These are phyloP conservation scores for Pneumocystis murina DNA, from an alignment of 1,139 yeast genomes.

Conservation along the genomic window DNA sequence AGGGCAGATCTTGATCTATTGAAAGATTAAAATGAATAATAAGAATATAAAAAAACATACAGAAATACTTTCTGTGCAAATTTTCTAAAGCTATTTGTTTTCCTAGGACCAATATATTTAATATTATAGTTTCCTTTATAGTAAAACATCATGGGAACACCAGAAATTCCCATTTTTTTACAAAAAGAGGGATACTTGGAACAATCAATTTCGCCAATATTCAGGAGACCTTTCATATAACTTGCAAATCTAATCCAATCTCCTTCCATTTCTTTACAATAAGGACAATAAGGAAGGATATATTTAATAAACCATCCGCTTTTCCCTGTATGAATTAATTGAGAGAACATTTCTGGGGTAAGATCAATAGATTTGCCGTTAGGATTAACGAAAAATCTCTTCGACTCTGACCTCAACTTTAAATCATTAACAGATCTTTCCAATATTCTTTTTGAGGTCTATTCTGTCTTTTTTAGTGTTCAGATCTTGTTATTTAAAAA, in stretches of 20 bases:
- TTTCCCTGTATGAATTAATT: slow-evolving; percentile 14
- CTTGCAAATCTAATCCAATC: slow-evolving; percentile 27
- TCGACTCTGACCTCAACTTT: too few species aligned
- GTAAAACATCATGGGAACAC: slow-evolving; percentile 23
- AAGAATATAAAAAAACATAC: background rate
- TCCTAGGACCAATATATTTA: slow-evolving; percentile 24
- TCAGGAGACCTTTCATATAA: slow-evolving; percentile 21
- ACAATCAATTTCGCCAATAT: slow-evolving; percentile 31
- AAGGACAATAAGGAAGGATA: slow-evolving; percentile 28
- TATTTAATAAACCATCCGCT: slow-evolving; percentile 31
- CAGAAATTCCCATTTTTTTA: slow-evolving; percentile 20
- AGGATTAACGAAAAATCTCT: slow-evolving; percentile 12
- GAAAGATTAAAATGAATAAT: background rate
- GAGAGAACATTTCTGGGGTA: slow-evolving; percentile 14
- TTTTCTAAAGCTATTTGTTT: slow-evolving; percentile 22
- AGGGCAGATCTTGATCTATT: background rate
- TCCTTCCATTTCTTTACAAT: slow-evolving; percentile 25
- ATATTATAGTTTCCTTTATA: slow-evolving; percentile 22
- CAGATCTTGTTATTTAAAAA: too few species aligned
- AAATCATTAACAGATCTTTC: too few species aligned
- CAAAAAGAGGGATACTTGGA: slow-evolving; percentile 24
- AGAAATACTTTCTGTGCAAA: slow-evolving; percentile 20
- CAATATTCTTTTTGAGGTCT: too few species aligned
- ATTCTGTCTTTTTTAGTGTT: too few species aligned
- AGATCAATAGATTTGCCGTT: slow-evolving; percentile 15